These are phyloP conservation scores for Trichophyton verrucosum DNA, from an alignment of 2,329 filamentous ascomycete species.

Conservation along the genomic window DNA sequence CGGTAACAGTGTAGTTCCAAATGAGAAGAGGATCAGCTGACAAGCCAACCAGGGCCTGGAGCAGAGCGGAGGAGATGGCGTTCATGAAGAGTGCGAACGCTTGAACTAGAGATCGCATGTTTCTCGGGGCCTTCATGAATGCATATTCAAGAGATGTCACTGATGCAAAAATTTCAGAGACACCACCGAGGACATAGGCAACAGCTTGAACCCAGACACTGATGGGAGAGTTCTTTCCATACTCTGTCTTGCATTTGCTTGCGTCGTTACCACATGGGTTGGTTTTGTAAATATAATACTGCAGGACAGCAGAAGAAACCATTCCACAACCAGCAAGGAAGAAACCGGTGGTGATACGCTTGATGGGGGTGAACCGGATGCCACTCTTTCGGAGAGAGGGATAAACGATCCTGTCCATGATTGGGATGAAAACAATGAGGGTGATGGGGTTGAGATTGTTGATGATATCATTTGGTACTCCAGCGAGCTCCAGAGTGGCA, in stretches of 20 bases:
- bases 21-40: slow-evolving; percentile 53
- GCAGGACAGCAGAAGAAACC: slow-evolving; percentile 39
- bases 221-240: slow-evolving; percentile 41
- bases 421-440: slow-evolving; percentile 43
- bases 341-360: slow-evolving; percentile 43
- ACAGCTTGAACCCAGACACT: slow-evolving; percentile 48
- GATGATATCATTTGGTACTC: slow-evolving; percentile 45
- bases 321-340: slow-evolving; percentile 37
- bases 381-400: slow-evolving; percentile 36
- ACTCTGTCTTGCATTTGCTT: slow-evolving; percentile 37
- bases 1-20: slow-evolving; percentile 58
- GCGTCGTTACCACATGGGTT: slow-evolving; percentile 49
- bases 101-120: slow-evolving; percentile 67
- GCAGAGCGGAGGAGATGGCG: slow-evolving; percentile 56
- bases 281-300: slow-evolving; percentile 45
- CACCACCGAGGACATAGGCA: slow-evolving; percentile 41
- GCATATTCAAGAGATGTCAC: slow-evolving; percentile 61
- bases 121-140: slow-evolving; percentile 63
- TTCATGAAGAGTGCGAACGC: slow-evolving; percentile 59
- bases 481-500: slow-evolving; percentile 40
- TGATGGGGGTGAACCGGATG: slow-evolving; percentile 42
- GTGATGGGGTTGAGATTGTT: slow-evolving; percentile 43
- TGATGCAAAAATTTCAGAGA: slow-evolving; percentile 47
- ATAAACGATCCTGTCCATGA: slow-evolving; percentile 43
- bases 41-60: slow-evolving; percentile 54